phyloP scores from a whole-genome alignment of 1,284 basidiomycete species.

The Chalciporus sp. region DNA sequence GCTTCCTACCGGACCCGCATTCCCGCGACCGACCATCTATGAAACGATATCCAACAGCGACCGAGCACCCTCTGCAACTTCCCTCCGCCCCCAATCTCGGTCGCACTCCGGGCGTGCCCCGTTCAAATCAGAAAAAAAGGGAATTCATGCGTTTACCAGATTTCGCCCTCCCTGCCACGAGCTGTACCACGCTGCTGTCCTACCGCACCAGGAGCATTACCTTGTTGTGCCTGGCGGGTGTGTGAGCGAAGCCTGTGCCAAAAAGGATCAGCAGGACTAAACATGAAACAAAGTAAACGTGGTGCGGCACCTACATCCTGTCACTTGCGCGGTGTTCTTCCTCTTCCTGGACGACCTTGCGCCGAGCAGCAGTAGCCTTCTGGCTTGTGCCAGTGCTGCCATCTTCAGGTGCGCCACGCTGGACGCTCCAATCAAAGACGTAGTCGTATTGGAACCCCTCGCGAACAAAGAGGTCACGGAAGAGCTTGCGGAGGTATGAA shows the following conservation, averaged over 20 bases:
- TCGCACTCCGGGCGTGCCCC: conserved; percentile 57
- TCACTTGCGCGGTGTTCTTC: conserved; percentile 78
- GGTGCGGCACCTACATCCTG: conserved; percentile 64
- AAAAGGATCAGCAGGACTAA: conserved; percentile 17
- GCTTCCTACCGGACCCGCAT: conserved; percentile 20
- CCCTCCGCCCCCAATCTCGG: conserved; percentile 66
- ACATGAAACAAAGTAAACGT: conserved; percentile 25
- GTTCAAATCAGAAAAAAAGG: conserved; percentile 45
- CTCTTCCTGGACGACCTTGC: conserved; percentile 79
- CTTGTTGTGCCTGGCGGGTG: conserved; percentile 71
- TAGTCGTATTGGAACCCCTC: conserved; percentile 99
- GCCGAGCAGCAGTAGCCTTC: conserved; percentile 60
- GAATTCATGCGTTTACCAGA: conserved; percentile 64
- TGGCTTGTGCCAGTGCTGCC: conserved; percentile 56
- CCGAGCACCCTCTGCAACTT: conserved; percentile 52
- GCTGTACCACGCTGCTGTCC: conserved; percentile 58
- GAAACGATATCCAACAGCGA: conserved; percentile 45
- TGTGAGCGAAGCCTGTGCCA: conserved; percentile 74
- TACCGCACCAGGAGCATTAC: conserved; percentile 55
- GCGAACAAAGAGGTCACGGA: conserved; percentile 95
- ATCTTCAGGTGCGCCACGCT: conserved; percentile 72
- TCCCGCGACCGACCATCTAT: conserved; percentile 39
- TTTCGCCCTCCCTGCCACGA: conserved; percentile 66
- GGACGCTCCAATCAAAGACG: conserved; percentile 97
- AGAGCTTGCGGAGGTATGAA: conserved; percentile 96